Base-by-base conservation (phyloP, 2,329 filamentous ascomycete genomes). In the Neonectria neomacrospora region DNA sequence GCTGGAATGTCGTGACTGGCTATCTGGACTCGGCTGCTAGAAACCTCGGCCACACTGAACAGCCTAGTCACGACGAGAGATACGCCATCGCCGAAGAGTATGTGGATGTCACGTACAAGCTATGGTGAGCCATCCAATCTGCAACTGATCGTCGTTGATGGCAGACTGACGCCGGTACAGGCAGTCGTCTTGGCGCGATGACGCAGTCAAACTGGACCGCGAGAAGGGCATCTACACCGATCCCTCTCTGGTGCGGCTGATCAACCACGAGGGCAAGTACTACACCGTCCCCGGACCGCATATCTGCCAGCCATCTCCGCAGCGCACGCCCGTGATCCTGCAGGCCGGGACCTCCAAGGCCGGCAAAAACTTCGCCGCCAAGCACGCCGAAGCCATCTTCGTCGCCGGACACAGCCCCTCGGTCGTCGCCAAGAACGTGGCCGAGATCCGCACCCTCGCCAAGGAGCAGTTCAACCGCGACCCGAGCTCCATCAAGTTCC, bases 1-100 rank as follows among this genome's bases (percentile, higher is more conserved):
- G 73, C 10, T 79, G 76, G 77, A 79, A 79, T 77, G 86, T 92
- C 53, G 90, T 91, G 1, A 91, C 90, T 0, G 86, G 87, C 23
- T 91, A 91, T 67, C 82, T 91, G 1, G 87, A 91, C 69, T 88
- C 85, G 2, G 89, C 90, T 0, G 89, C 89, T 0, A 80, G 85
- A 1, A 91, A 91, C 66, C 78, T 91, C 37, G 86, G 88, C 0
- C 82, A 83, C 58, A 78, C 81, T 1, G 80, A 86, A 34, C 88
- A 90, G 68, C 80, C 83, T 1, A 77, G 71, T 4, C 75, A 78
- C 37, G 77, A 78, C 26, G 85, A 86, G 70, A 82, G 86, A 55
- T 91, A 91, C 68, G 79, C 78, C 9, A 81, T 84, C n/a, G 88
- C 82, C 2, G 87, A 86, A 67, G 89, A 86, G 77, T 91, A 86